These are phyloP conservation scores for Entrophospora sp. DNA, from an alignment of 192 early-diverging fungal species.

Conservation along the genomic window DNA sequence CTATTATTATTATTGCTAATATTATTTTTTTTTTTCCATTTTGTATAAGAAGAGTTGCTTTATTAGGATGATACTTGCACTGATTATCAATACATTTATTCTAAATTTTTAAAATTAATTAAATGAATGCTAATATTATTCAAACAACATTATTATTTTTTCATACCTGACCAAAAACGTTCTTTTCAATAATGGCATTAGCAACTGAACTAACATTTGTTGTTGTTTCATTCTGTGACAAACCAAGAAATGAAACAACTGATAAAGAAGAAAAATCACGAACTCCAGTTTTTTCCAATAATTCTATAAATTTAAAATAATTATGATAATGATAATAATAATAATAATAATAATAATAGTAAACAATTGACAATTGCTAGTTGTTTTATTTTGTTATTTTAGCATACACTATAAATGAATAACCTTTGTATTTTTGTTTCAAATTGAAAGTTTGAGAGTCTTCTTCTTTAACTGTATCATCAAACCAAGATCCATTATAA, in stretches of 20 bases:
- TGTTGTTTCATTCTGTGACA: conserved; percentile 4
- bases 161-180: conserved; percentile 13
- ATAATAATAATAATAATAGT: neutral
- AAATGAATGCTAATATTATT: neutral
- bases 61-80: neutral
- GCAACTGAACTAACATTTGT: conserved; percentile 11
- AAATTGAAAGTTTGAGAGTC: too few species aligned
- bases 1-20: too few species aligned
- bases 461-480: too few species aligned
- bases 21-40: too few species aligned
- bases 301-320: neutral
- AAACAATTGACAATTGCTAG: neutral
- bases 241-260: conserved; percentile 15
- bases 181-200: conserved; percentile 15
- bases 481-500: too few species aligned
- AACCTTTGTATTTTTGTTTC: too few species aligned
- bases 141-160: neutral
- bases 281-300: neutral
- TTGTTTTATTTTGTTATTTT: too few species aligned
- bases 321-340: neutral
- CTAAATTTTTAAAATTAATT: neutral
- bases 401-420: too few species aligned
- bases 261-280: neutral
- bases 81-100: neutral
- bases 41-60: too few species aligned